These are phyloP conservation scores for Eutypella sp. DNA, from an alignment of 2,329 filamentous ascomycete species.

Conservation along the genomic window DNA sequence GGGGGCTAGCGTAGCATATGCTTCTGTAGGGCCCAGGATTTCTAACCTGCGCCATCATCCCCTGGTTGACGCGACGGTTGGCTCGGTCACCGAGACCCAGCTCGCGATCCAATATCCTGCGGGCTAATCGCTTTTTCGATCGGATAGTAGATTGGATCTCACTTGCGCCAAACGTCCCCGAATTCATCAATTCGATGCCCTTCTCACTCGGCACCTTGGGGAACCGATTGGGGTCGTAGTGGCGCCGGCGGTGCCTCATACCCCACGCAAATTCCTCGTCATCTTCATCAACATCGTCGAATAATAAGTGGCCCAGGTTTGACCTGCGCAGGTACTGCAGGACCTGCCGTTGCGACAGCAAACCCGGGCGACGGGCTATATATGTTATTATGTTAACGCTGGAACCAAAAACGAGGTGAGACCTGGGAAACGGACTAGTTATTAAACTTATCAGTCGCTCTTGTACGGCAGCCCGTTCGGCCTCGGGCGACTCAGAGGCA, in stretches of 20 bases:
- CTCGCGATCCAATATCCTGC: slow-evolving; percentile 75
- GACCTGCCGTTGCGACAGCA: slow-evolving; percentile 33
- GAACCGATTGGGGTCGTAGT: slow-evolving; percentile 55
- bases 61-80: slow-evolving; percentile 55
- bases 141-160: slow-evolving; percentile 42
- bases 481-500: slow-evolving; percentile 11
- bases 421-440: slow-evolving; percentile 22
- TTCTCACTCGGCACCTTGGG: slow-evolving; percentile 80
- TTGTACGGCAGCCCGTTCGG: slow-evolving; percentile 12
- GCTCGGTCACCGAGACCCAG: slow-evolving; percentile 63
- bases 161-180: slow-evolving; percentile 72
- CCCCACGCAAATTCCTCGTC: slow-evolving; percentile 35
- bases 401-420: slow-evolving; percentile 20
- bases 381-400: slow-evolving; percentile 25
- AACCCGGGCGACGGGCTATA: slow-evolving; percentile 18
- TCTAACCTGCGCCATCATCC: slow-evolving; percentile 62
- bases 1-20: no score
- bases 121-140: slow-evolving; percentile 57
- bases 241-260: slow-evolving; percentile 38
- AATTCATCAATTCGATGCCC: slow-evolving; percentile 74
- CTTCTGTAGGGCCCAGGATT: no score
- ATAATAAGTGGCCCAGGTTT: slow-evolving; percentile 31
- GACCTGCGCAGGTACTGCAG: slow-evolving; percentile 35
- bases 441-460: slow-evolving; percentile 21
- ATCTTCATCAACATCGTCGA: slow-evolving; percentile 28